phyloP scores from a whole-genome alignment of 1,284 basidiomycete species.

The Apiotrichum siamense region DNA sequence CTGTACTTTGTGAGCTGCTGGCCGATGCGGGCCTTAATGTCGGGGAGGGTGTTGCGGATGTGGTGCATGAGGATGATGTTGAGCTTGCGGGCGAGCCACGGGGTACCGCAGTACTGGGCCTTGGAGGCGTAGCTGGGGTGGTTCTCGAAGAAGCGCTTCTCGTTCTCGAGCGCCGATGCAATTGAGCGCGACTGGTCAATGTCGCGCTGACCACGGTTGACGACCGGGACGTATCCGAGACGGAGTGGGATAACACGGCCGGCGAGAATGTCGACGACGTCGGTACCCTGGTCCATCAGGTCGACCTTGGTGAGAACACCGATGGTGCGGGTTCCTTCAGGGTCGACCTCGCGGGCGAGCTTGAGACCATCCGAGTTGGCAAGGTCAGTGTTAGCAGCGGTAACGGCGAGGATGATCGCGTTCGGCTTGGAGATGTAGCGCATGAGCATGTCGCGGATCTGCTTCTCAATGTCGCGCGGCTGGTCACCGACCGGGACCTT shows the following conservation, averaged over 20 bases:
- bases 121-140: slow-evolving; percentile 89
- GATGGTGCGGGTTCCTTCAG: slow-evolving; percentile 89
- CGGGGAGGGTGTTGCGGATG: slow-evolving; percentile 90
- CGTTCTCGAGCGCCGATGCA: slow-evolving; percentile 73
- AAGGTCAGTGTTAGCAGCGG: slow-evolving; percentile 91
- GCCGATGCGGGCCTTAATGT: slow-evolving; percentile 90
- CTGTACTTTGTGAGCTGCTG: slow-evolving; percentile 82
- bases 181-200: slow-evolving; percentile 87
- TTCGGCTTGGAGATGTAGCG: slow-evolving; percentile 92
- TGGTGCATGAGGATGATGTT: slow-evolving; percentile 99
- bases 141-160: slow-evolving; percentile 88
- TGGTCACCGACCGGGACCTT: slow-evolving; percentile 95
- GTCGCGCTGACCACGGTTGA: slow-evolving; percentile 95
- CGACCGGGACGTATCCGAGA: slow-evolving; percentile 91
- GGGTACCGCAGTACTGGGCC: slow-evolving; percentile 92
- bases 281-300: slow-evolving; percentile 94
- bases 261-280: slow-evolving; percentile 96
- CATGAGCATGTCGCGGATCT: slow-evolving; percentile 92
- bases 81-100: slow-evolving; percentile 92
- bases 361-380: slow-evolving; percentile 98
- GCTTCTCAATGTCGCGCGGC: slow-evolving; percentile 94
- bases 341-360: slow-evolving; percentile 92
- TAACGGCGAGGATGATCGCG: slow-evolving; percentile 81
- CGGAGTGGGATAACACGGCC: slow-evolving; percentile 90
- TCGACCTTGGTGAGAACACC: slow-evolving; percentile 98